Percentiles rank a stretch among this genome's conserved stretches.
These are phyloP conservation scores for Umbelopsis isabellina DNA, from an alignment of 192 early-diverging fungal species.

Conservation along the genomic window DNA sequence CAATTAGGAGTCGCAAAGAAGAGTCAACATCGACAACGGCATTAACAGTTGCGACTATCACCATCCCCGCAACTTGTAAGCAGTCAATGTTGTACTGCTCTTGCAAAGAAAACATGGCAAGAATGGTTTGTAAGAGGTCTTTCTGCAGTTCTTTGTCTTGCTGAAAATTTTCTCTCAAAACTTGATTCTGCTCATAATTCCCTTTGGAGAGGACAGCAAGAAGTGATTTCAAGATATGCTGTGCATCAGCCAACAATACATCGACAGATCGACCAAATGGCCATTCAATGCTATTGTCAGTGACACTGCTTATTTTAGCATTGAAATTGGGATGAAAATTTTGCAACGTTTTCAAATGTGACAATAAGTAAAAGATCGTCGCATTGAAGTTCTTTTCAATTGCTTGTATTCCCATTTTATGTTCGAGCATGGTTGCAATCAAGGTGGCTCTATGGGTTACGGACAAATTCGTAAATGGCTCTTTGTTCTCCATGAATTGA, in stretches of 20 bases:
- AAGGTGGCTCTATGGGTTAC: slow-evolving; percentile 44
- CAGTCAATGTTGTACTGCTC: slow-evolving; percentile 40
- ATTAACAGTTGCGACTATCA: slow-evolving; percentile 37
- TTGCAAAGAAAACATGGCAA: slow-evolving; percentile 26
- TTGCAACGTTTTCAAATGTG: not conserved
- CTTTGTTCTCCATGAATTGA: not conserved
- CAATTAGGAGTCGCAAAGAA: slow-evolving; percentile 25
- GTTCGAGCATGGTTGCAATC: slow-evolving; percentile 49
- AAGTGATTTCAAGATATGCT: slow-evolving; percentile 41
- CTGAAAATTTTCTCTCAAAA: not conserved
- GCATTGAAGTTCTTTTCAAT: slow-evolving; percentile 23
- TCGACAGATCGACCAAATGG: slow-evolving; percentile 15
- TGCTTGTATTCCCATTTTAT: slow-evolving; percentile 38
- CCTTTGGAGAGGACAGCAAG: slow-evolving; percentile 38
- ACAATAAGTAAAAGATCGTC: slow-evolving; percentile 32
- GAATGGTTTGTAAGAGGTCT: slow-evolving; percentile 22
- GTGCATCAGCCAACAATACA: slow-evolving; percentile 39
- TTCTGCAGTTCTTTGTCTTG: slow-evolving; percentile 6
- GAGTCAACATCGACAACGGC: slow-evolving; percentile 13
- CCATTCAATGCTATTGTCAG: not conserved
- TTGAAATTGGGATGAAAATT: not conserved
- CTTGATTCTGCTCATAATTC: not conserved
- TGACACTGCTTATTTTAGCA: not conserved
- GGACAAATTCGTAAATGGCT: slow-evolving; percentile 3
- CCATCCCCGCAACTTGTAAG: slow-evolving; percentile 45